These are phyloP conservation scores for Rhodotorula sp. DNA, from an alignment of 1,284 basidiomycete species.

Conservation along the genomic window DNA sequence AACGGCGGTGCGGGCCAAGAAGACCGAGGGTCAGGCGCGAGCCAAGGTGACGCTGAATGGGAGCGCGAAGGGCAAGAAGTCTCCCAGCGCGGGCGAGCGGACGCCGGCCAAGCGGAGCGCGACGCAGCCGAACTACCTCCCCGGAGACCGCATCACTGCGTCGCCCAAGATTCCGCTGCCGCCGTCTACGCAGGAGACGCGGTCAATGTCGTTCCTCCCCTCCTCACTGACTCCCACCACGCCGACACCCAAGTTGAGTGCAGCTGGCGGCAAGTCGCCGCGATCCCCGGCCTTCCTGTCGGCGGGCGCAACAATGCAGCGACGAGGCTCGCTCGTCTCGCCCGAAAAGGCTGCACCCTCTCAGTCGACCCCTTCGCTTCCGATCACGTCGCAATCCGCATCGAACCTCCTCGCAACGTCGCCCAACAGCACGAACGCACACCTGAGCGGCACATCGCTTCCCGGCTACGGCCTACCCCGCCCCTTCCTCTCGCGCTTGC, in stretches of 20 bases:
- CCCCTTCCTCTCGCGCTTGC: constrained; percentile 59
- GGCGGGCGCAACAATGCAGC: background rate
- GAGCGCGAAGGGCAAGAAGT: constrained; percentile 7
- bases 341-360: constrained; percentile 31
- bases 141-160: constrained; percentile 32
- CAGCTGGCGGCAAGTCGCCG: background rate
- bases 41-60: background rate
- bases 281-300: background rate
- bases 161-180: constrained; percentile 19
- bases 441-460: constrained; percentile 46
- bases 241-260: background rate
- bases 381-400: constrained; percentile 59
- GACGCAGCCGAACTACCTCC: constrained; percentile 34
- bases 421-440: constrained; percentile 13
- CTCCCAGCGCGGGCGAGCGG: background rate
- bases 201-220: constrained; percentile 27
- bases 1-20: background rate
- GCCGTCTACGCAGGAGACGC: background rate
- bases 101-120: constrained; percentile 13
- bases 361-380: constrained; percentile 39
- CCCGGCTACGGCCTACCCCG: constrained; percentile 70
- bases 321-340: constrained; percentile 11
- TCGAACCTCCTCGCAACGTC: constrained; percentile 56
- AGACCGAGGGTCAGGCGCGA: background rate
- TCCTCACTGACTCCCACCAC: constrained; percentile 16